Evolutionary conservation across 441 rosid genomes (phyloP).

Genomic region (Jatropha podagrica): DNA sequence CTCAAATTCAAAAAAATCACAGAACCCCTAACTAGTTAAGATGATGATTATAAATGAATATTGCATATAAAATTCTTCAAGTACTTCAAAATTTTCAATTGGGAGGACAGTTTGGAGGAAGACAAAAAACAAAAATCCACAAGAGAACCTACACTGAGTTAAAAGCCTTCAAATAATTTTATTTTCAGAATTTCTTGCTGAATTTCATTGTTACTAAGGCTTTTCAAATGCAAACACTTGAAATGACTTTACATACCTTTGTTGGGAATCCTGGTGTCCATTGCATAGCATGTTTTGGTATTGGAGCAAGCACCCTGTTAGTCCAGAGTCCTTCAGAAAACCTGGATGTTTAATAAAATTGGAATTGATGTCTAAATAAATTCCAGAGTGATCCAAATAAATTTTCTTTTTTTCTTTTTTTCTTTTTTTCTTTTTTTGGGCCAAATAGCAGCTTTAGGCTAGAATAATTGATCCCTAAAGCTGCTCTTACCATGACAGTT

Average conservation of each 20-base stretch:
- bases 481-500: neutral
- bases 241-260: conserved; percentile 46
- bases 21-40: neutral
- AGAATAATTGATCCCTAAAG: neutral
- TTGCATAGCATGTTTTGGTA: conserved; percentile 80
- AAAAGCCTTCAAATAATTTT: neutral
- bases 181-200: neutral
- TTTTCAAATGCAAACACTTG: neutral
- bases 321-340: conserved; percentile 85
- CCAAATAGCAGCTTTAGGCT: neutral
- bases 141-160: neutral
- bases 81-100: neutral
- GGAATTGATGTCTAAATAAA: neutral
- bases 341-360: conserved; percentile 44
- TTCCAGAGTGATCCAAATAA: neutral
- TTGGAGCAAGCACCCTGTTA: conserved; percentile 82
- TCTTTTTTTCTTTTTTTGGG: neutral
- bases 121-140: neutral
- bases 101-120: neutral
- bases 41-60: too few relatives aligned
- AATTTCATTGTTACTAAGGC: neutral
- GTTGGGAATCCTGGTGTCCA: conserved; percentile 94
- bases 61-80: neutral
- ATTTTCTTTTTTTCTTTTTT: too few relatives aligned
- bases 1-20: neutral